These are phyloP conservation scores for Tetradesmus lagerheimii DNA, from an alignment of 139 green algal genomes.

Conservation along the genomic window DNA sequence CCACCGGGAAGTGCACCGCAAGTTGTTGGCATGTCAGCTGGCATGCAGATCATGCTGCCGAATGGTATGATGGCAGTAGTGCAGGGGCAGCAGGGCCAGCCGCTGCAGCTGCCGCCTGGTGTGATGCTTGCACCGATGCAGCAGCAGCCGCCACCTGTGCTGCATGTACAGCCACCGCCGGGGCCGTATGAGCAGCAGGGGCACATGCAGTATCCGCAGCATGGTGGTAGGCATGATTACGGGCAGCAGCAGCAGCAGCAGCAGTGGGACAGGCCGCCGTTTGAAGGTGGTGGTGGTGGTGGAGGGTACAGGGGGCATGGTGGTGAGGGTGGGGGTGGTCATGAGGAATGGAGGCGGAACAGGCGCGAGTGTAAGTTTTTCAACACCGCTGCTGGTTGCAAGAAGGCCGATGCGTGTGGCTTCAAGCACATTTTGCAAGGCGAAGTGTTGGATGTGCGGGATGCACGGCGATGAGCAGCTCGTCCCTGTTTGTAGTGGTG, in stretches of 20 bases:
- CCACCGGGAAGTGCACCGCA: neutral
- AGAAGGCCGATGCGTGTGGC: constrained; percentile 18
- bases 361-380: constrained; percentile 34
- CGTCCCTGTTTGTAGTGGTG: neutral
- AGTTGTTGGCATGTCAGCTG: neutral
- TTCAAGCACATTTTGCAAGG: constrained; percentile 37
- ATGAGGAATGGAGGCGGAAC: constrained; percentile 8
- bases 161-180: neutral
- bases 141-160: constrained; percentile 12
- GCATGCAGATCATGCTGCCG: constrained; percentile 24
- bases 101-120: constrained; percentile 32
- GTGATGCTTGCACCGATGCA: neutral
- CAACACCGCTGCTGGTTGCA: neutral
- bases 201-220: neutral
- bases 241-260: neutral
- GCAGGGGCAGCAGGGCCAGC: neutral
- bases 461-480: neutral
- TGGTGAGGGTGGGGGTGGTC: neutral
- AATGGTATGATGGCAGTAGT: neutral
- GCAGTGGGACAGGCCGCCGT: neutral
- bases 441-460: constrained; percentile 11
- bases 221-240: neutral
- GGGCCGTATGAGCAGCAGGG: neutral
- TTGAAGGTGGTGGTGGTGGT: neutral
- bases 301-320: constrained; percentile 4